These are phyloP conservation scores for Sugiyamaella pinicola DNA, from an alignment of 1,139 yeast genomes.

Conservation along the genomic window DNA sequence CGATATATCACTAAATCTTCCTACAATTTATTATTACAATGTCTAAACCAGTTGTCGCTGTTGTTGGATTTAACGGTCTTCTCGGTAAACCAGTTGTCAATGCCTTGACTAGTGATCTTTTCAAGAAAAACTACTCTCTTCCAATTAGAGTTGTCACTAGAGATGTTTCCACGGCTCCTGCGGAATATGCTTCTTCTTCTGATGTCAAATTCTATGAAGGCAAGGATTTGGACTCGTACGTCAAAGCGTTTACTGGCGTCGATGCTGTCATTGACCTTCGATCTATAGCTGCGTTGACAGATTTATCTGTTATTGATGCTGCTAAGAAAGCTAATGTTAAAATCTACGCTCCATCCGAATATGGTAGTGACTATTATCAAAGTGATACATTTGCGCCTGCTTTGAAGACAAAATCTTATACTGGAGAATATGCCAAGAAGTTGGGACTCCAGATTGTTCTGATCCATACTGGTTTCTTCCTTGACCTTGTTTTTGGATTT, in stretches of 20 bases:
- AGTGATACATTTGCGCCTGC: slow-evolving; percentile 42
- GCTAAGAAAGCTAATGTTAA: slow-evolving; percentile 50
- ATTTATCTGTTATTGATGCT: slow-evolving; percentile 42
- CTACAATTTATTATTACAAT: not conserved
- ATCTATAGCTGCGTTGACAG: slow-evolving; percentile 27
- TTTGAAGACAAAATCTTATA: slow-evolving; percentile 47
- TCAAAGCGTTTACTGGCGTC: slow-evolving; percentile 48
- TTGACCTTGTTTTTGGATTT: slow-evolving; percentile 34
- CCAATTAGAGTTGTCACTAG: slow-evolving; percentile 59
- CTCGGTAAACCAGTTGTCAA: slow-evolving; percentile 53
- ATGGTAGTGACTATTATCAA: slow-evolving; percentile 51
- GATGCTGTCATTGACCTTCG: slow-evolving; percentile 56
- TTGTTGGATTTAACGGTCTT: slow-evolving; percentile 57
- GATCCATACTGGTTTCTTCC: slow-evolving; percentile 51
- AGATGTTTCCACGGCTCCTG: slow-evolving; percentile 44
- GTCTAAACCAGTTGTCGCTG: slow-evolving; percentile 44
- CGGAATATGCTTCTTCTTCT: slow-evolving; percentile 36
- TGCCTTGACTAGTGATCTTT: slow-evolving; percentile 50
- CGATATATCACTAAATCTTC: not conserved
- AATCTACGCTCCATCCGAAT: slow-evolving; percentile 64
- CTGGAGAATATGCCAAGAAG: slow-evolving; percentile 47
- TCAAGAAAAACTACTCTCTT: slow-evolving; percentile 48
- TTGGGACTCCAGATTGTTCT: slow-evolving; percentile 57
- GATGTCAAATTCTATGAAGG: slow-evolving; percentile 29
- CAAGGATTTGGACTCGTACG: slow-evolving; percentile 40